Evolutionary conservation across 352 stramenopile genomes (phyloP), one percentile per base, ranked within the genome.

Genomic region (Pythium oligandrum): DNA sequence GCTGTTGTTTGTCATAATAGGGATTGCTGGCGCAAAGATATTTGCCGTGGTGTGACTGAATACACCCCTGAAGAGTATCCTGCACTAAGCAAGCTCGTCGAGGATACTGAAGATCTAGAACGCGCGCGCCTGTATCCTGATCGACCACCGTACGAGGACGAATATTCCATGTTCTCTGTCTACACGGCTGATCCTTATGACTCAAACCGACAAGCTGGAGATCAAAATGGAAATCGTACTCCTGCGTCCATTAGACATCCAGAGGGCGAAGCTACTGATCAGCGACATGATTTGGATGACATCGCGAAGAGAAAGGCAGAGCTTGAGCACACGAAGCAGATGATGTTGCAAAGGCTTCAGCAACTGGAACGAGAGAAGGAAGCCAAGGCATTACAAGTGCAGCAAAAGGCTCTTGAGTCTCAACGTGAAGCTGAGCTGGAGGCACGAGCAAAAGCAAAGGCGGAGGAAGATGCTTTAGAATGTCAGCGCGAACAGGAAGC

Each of bases 21-120:
- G 9, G 74, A 83, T 36, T 90, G 71, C 51, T 55, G 83, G 45
- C 68, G 85, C 6, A 63, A 68, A 45, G 85, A 95, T 61, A 61
- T 95, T 35, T 91, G 80, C 32, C 83, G 85, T 11, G 85, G 85
- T 2, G 81, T 91, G 53, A 95, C 83, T 0, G 85, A 95, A 57
- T 93, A 93, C 58, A 56, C 61, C 30, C 59, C 64, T 43, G 59
- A 87, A 33, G 75, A 84, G 30, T 95, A 95, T 54, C 85, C 85
- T 33, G 61, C 64, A 1, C 57, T 95, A 34, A 92, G 80, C 51
- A 78, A 84, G 39, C 44, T 84, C 33, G 88, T 95, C 12, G 59
- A 90, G 63, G 64, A 81, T 6, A 73, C 66, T 2, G 85, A 95
- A 55, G 44, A 40, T 1, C 59, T 66, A 40, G 85, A 95, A 57